Evolutionary conservation across 2,329 filamentous ascomycete species (phyloP).

Genomic region (Neopestalotiopsis clavispora): DNA sequence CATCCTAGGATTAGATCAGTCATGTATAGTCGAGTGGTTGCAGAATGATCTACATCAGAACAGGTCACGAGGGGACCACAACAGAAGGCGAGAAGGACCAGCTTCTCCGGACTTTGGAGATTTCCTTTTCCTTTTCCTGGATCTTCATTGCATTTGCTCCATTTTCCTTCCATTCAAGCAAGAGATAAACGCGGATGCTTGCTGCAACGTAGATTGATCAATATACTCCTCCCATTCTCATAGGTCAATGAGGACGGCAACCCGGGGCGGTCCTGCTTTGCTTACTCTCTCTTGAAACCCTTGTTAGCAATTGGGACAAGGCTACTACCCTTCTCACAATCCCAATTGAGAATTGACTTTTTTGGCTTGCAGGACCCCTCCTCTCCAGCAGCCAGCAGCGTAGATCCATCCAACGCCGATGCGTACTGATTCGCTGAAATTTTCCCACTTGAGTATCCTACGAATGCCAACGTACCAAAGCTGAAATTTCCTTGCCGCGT

Average conservation of each 20-base stretch:
- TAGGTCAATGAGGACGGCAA: background rate
- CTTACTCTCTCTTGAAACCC: background rate
- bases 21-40: background rate
- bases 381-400: no score
- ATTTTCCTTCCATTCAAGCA: background rate
- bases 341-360: no score
- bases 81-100: background rate
- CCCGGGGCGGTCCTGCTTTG: background rate
- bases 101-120: background rate
- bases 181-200: background rate
- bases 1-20: background rate
- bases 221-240: background rate
- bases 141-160: conserved; percentile 1
- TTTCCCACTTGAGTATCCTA: no score
- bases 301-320: no score
- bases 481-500: no score
- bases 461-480: no score
- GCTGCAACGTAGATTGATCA: background rate
- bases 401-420: no score
- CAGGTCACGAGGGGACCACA: background rate
- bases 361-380: no score
- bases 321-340: no score
- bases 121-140: background rate
- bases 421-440: no score
- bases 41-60: background rate